These are phyloP conservation scores for Hemisphaericaspora subhashii DNA, from an alignment of 1,139 yeast genomes.

Conservation along the genomic window DNA sequence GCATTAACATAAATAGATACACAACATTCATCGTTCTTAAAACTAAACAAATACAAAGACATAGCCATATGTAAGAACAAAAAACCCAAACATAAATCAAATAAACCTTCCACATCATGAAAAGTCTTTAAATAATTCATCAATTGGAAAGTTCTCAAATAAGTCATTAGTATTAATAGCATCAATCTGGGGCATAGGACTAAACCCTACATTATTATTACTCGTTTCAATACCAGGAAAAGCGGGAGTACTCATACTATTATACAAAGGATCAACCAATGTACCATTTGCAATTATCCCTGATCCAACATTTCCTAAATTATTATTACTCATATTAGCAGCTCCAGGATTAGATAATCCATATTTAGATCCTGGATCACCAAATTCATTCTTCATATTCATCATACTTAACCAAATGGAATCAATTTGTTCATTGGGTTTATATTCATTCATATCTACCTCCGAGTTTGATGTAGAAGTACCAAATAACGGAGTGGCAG, in stretches of 20 bases:
- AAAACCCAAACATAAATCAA: too few species aligned
- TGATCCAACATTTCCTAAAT: conserved; percentile 1
- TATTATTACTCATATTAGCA: not conserved
- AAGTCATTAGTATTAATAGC: conserved; percentile 8
- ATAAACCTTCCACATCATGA: conserved; percentile 6
- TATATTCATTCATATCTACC: conserved; percentile 13
- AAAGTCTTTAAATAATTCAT: conserved; percentile 17
- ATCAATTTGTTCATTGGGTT: conserved; percentile 25
- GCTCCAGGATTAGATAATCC: conserved; percentile 2
- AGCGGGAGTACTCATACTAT: not conserved
- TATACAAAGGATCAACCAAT: conserved; percentile 1
- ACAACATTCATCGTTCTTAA: not conserved
- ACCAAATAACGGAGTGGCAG: conserved; percentile 6
- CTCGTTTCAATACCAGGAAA: not conserved
- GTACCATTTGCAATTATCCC: conserved; percentile 1
- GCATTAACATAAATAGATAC: not conserved
- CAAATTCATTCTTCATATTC: conserved; percentile 20
- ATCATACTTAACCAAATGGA: conserved; percentile 32
- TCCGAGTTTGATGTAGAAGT: conserved; percentile 11
- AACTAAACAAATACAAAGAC: conserved; percentile 5
- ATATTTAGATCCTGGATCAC: conserved; percentile 7
- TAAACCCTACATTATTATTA: conserved; percentile 6
- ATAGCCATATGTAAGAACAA: too few species aligned
- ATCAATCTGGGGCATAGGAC: conserved; percentile 2
- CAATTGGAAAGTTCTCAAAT: conserved; percentile 17